Percentiles rank a stretch among this genome's conserved stretches.
These are phyloP conservation scores for Prunus mongolica DNA, from an alignment of 306 rosid species.

Conservation along the genomic window DNA sequence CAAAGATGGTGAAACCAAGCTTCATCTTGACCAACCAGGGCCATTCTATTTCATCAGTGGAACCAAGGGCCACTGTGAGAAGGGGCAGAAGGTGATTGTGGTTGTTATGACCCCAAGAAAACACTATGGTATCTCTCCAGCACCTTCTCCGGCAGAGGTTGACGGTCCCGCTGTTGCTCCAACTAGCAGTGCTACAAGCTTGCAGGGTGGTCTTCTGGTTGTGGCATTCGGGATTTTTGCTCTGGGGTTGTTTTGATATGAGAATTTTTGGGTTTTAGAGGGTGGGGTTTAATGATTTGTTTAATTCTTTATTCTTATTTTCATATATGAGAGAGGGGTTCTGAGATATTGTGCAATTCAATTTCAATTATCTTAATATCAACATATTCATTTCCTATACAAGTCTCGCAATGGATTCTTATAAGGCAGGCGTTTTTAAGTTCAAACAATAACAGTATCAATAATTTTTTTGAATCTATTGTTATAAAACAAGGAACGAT, in stretches of 20 bases:
- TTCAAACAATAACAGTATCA: background rate
- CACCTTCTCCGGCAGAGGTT: slow-evolving; percentile 59
- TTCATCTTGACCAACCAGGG: slow-evolving; percentile 59
- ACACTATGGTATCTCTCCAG: slow-evolving; percentile 43
- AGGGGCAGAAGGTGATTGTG: slow-evolving; percentile 70
- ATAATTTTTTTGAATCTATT: background rate
- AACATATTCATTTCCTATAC: background rate
- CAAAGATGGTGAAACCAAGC: slow-evolving; percentile 66
- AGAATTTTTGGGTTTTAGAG: background rate
- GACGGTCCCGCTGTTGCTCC: slow-evolving; percentile 79
- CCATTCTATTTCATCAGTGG: slow-evolving; percentile 85
- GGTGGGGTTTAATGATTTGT: slow-evolving; percentile 11
- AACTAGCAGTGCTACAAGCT: slow-evolving; percentile 48
- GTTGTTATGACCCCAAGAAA: slow-evolving; percentile 66
- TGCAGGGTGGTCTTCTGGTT: slow-evolving; percentile 34
- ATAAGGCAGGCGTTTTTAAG: background rate
- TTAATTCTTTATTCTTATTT: slow-evolving; percentile 21
- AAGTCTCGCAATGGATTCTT: background rate
- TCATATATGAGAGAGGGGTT: background rate
- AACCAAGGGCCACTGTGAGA: slow-evolving; percentile 64
- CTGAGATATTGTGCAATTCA: slow-evolving; percentile 3
- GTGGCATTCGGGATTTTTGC: slow-evolving; percentile 39
- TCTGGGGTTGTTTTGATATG: slow-evolving; percentile 36
- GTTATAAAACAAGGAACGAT: background rate
- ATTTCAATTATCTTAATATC: background rate